Conservation (phyloP, 345 rosid genomes). For the Erucastrum elatum region DNA sequence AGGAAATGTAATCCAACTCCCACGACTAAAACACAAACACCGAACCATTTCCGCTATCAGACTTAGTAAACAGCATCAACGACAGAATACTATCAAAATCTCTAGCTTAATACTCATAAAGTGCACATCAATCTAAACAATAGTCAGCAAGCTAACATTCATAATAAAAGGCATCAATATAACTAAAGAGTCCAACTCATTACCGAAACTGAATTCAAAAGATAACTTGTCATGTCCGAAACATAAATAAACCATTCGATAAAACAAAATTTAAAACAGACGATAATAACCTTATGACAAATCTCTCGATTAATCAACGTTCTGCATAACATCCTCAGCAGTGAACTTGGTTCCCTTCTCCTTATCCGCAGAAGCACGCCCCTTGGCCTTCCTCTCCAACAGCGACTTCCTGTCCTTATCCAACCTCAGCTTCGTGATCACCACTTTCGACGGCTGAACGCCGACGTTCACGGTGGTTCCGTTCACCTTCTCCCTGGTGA, state of each 20-base stretch:
- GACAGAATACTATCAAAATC: background rate
- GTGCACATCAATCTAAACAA: background rate
- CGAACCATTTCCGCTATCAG: too few species aligned
- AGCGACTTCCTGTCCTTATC: constrained; percentile 76
- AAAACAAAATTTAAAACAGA: constrained; percentile 1
- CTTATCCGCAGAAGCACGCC: constrained; percentile 74
- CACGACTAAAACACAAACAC: background rate
- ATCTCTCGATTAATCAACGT: constrained; percentile 46
- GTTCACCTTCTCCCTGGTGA: constrained; percentile 78
- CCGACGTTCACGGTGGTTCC: constrained; percentile 84
- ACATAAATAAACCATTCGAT: constrained; percentile 1
- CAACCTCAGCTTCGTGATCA: constrained; percentile 69
- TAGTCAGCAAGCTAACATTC: background rate
- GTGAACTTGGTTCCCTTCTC: constrained; percentile 81
- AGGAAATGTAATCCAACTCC: background rate
- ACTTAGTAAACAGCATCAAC: too few species aligned
- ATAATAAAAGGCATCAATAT: background rate
- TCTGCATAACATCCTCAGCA: constrained; percentile 80
- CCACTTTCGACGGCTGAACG: constrained; percentile 67
- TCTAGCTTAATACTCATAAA: background rate
- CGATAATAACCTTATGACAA: background rate
- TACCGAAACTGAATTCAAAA: constrained; percentile 1
- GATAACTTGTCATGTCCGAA: background rate
- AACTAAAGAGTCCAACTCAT: background rate
- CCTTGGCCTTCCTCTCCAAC: constrained; percentile 75